Evolutionary conservation across 495 filamentous ascomycete genomes (phyloP).

Genomic region (Aspergillus sclerotiicarbonarius): DNA sequence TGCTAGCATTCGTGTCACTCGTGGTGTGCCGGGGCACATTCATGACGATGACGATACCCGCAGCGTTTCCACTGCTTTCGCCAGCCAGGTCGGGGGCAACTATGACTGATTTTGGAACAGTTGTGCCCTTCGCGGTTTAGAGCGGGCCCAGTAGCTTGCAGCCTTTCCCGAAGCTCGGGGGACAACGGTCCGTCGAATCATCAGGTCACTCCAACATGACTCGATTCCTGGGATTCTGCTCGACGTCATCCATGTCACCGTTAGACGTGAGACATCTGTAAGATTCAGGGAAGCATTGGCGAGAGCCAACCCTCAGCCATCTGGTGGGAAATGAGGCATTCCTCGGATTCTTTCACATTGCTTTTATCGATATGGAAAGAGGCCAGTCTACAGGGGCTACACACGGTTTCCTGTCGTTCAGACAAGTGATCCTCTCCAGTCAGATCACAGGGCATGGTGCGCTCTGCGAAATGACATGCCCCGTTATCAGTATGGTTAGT

Average conservation of each 20-base stretch:
- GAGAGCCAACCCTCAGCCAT: constrained; percentile 15
- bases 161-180: constrained; percentile 13
- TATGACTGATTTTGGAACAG: constrained; percentile 71
- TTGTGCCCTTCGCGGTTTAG: constrained; percentile 11
- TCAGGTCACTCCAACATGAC: constrained; percentile 13
- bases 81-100: constrained; percentile 85
- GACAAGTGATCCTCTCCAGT: constrained; percentile 8
- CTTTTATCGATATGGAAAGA: constrained; percentile 17
- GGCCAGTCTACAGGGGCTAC: constrained; percentile 10
- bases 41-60: constrained; percentile 85
- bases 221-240: constrained; percentile 16
- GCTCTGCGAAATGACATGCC: constrained; percentile 2
- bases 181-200: constrained; percentile 16
- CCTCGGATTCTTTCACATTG: constrained; percentile 10
- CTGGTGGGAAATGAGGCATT: constrained; percentile 14
- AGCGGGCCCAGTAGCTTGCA: constrained; percentile 17
- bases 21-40: constrained; percentile 48
- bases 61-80: constrained; percentile 93
- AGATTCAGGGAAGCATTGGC: constrained; percentile 16
- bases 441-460: not conserved
- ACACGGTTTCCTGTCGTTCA: not conserved
- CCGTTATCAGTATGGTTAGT: not conserved
- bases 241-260: constrained; percentile 12
- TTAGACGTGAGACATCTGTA: constrained; percentile 11
- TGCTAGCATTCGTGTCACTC: constrained; percentile 54